Evolutionary conservation across 1,139 yeast genomes (phyloP).

Genomic region (Lodderomyces jiufengensis): DNA sequence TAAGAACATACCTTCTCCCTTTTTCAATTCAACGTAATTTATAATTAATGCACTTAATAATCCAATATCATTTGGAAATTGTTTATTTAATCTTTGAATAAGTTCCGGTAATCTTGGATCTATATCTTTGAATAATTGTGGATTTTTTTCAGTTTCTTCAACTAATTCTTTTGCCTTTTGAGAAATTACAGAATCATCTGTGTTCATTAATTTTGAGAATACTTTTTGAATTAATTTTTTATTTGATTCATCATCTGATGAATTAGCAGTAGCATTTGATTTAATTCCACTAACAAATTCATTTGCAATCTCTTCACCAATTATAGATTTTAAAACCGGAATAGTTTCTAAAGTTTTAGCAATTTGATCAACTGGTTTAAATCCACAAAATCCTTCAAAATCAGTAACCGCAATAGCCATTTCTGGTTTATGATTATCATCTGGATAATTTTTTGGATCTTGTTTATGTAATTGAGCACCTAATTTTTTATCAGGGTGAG

Average conservation of each 20-base stretch:
- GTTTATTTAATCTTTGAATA: slow-evolving; percentile 71
- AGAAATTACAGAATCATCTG: slow-evolving; percentile 54
- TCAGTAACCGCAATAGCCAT: slow-evolving; percentile 97
- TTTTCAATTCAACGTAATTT: slow-evolving; percentile 74
- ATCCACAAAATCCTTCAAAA: slow-evolving; percentile 97
- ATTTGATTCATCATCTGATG: slow-evolving; percentile 49
- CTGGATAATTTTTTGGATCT: slow-evolving; percentile 95
- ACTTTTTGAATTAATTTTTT: slow-evolving; percentile 67
- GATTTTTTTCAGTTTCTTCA: slow-evolving; percentile 51
- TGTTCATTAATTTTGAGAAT: slow-evolving; percentile 80
- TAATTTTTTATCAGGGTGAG: slow-evolving; percentile 91
- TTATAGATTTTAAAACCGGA: slow-evolving; percentile 71
- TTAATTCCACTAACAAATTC: slow-evolving; percentile 51
- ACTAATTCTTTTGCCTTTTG: slow-evolving; percentile 60
- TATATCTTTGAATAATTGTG: slow-evolving; percentile 44
- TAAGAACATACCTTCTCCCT: slow-evolving; percentile 97
- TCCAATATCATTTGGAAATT: slow-evolving; percentile 92
- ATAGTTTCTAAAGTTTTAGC: slow-evolving; percentile 61
- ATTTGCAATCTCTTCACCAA: slow-evolving; percentile 57
- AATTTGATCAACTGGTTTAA: slow-evolving; percentile 82
- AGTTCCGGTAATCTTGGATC: slow-evolving; percentile 61
- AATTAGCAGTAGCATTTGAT: slow-evolving; percentile 41
- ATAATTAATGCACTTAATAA: slow-evolving; percentile 92
- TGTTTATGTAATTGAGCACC: slow-evolving; percentile 71
- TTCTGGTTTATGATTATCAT: slow-evolving; percentile 97